Conservation (phyloP, 1,284 basidiomycete species). For the Rhodofomes roseus region DNA sequence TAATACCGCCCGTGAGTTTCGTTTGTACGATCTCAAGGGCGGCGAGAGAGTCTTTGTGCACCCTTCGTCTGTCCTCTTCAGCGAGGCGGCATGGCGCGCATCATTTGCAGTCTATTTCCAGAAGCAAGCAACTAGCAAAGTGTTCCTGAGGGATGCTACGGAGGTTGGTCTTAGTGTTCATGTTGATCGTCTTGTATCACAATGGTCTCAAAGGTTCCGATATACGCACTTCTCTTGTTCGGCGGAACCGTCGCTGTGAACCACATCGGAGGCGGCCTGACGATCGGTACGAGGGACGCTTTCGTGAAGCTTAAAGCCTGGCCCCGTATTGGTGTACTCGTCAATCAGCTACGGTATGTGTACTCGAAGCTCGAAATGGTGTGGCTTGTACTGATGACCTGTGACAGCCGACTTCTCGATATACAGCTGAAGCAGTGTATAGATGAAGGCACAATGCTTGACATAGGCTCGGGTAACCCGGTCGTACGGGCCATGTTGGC, state of each 20-base stretch:
- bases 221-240: constrained; percentile 83
- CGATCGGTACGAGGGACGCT: constrained; percentile 49
- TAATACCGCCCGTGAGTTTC: constrained; percentile 79
- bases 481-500: constrained; percentile 70
- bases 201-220: constrained; percentile 54
- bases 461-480: constrained; percentile 47
- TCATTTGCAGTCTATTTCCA: constrained; percentile 83
- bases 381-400: not conserved
- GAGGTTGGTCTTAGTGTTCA: constrained; percentile 44
- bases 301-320: constrained; percentile 73
- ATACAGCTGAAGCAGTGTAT: constrained; percentile 60
- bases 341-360: constrained; percentile 80
- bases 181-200: not conserved
- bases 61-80: constrained; percentile 83
- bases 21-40: constrained; percentile 63
- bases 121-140: constrained; percentile 81
- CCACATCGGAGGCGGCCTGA: constrained; percentile 74
- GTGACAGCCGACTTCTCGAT: constrained; percentile 60
- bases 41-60: constrained; percentile 73
- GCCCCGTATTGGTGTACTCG: constrained; percentile 86
- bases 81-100: constrained; percentile 67
- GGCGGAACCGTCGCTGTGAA: constrained; percentile 80
- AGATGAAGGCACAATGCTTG: constrained; percentile 48
- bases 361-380: constrained; percentile 2
- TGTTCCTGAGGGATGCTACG: constrained; percentile 86